Conservation (phyloP, 495 filamentous ascomycete species). For the Aspergillus bridgeri region DNA sequence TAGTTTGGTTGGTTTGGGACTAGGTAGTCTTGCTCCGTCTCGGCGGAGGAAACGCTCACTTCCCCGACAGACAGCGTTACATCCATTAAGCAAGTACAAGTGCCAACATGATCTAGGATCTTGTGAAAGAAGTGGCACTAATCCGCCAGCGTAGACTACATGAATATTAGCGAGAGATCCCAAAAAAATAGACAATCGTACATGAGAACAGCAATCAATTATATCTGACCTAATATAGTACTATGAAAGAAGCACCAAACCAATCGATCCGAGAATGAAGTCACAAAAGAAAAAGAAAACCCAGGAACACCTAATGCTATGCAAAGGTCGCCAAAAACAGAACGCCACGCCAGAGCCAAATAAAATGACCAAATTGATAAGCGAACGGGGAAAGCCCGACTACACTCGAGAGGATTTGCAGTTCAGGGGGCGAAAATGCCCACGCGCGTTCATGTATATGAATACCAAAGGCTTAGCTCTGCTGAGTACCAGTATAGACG, state of each 20-base stretch:
- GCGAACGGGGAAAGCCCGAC: not conserved
- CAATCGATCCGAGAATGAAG: not conserved
- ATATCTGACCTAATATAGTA: not conserved
- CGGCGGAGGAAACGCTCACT: not conserved
- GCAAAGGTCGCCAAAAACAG: constrained; percentile 6
- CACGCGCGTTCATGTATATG: constrained; percentile 5
- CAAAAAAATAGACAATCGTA: no score
- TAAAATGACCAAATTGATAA: not conserved
- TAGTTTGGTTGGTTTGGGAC: no score
- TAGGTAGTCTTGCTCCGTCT: not conserved
- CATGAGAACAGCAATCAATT: not conserved
- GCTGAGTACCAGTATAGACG: constrained; percentile 40
- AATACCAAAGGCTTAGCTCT: not conserved
- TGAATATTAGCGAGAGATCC: no score
- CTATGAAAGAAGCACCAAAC: not conserved
- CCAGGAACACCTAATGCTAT: constrained; percentile 16
- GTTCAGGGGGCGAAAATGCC: not conserved
- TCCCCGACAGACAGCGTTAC: no score
- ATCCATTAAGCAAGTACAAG: not conserved
- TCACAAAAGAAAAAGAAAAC: not conserved
- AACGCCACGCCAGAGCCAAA: constrained; percentile 14
- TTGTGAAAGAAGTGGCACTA: no score
- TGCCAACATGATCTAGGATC: no score
- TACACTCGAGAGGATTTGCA: not conserved
- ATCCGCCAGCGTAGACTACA: no score